Conservation (phyloP, 1,284 basidiomycete species). For the Austroboletus sp. region DNA sequence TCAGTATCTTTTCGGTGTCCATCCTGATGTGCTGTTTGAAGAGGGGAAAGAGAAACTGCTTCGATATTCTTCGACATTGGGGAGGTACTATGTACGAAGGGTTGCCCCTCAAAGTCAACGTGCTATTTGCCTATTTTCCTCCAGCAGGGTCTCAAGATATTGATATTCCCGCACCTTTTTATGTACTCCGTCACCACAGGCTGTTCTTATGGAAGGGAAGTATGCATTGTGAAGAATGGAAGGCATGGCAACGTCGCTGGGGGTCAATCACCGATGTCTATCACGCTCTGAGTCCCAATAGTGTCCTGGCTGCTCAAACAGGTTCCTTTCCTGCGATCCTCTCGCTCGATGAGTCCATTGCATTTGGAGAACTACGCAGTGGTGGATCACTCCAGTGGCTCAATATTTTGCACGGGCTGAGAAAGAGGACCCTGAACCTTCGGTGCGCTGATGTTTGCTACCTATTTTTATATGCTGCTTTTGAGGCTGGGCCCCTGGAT, state of each 20-base stretch:
- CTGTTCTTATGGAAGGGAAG: too few species aligned
- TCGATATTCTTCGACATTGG: too few species aligned
- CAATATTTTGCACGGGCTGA: conserved; percentile 40
- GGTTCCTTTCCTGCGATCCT: conserved; percentile 32
- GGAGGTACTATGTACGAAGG: too few species aligned
- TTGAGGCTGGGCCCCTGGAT: conserved; percentile 35
- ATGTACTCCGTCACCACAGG: too few species aligned
- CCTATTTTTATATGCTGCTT: conserved; percentile 37
- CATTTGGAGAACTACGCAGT: conserved; percentile 32
- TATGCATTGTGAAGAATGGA: too few species aligned
- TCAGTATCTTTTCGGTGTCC: too few species aligned
- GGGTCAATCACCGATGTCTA: neutral
- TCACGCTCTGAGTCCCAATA: conserved; percentile 28
- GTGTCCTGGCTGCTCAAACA: conserved; percentile 31
- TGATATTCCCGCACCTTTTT: too few species aligned
- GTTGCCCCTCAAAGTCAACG: too few species aligned
- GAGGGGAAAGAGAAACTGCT: too few species aligned
- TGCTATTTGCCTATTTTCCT: too few species aligned
- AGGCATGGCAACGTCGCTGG: too few species aligned
- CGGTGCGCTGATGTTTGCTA: conserved; percentile 33
- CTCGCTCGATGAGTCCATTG: neutral
- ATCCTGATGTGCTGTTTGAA: too few species aligned
- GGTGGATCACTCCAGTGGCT: conserved; percentile 42
- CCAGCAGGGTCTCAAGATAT: neutral
- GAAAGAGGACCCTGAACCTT: conserved; percentile 35